These are phyloP conservation scores for Cercospora beticola DNA, from an alignment of 2,329 filamentous ascomycete species.

Conservation along the genomic window DNA sequence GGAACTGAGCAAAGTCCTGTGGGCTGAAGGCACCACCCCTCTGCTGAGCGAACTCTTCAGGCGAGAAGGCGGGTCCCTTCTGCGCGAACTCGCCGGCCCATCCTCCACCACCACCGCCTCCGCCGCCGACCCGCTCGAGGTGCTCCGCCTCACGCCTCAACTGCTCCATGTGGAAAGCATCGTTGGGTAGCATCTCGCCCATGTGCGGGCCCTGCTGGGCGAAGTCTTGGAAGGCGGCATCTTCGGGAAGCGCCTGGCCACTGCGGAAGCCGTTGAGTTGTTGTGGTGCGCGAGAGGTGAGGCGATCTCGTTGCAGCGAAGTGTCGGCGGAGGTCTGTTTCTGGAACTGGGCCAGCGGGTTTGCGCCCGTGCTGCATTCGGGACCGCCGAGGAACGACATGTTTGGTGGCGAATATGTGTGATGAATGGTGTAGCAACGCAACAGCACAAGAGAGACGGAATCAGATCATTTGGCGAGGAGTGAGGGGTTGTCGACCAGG, in stretches of 20 bases:
- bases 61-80: constrained; percentile 29
- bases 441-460: neutral
- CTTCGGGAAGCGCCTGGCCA: constrained; percentile 30
- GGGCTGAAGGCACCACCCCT: constrained; percentile 61
- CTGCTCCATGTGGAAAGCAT: constrained; percentile 67
- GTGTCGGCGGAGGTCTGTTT: constrained; percentile 98
- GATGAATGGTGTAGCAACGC: neutral
- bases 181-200: constrained; percentile 52
- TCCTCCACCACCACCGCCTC: constrained; percentile 26
- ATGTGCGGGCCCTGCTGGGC: constrained; percentile 72
- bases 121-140: constrained; percentile 28
- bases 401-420: neutral
- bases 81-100: constrained; percentile 39
- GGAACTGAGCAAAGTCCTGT: constrained; percentile 85
- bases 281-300: constrained; percentile 44
- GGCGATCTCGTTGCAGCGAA: constrained; percentile 84
- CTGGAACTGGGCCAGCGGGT: constrained; percentile 94
- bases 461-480: neutral
- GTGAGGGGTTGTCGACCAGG: constrained; percentile 3
- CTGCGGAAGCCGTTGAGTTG: constrained; percentile 37
- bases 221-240: constrained; percentile 59
- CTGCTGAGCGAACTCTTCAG: constrained; percentile 30
- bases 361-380: constrained; percentile 94
- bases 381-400: constrained; percentile 97
- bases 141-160: constrained; percentile 64